Evolutionary conservation across 257 asterid genomes (phyloP), one percentile per base, ranked within the genome.

Genomic region (Solanum appendiculatum): DNA sequence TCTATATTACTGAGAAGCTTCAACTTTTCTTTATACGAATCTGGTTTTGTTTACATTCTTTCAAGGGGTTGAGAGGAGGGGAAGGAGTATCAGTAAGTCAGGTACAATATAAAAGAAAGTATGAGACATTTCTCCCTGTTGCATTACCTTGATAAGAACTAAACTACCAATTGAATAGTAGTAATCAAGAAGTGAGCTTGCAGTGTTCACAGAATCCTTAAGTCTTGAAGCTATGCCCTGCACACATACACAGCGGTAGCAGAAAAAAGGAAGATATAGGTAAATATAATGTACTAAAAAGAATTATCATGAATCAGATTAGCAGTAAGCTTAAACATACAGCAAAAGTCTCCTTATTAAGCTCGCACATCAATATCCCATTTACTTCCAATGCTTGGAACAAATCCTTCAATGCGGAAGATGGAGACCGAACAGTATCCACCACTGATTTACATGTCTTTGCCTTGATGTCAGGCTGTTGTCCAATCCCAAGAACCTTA

Each of bases 401-500:
- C 85, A 93, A 64, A 88, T 94, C 96, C 93, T 97, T 92, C 72
- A 87, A 83, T 21, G 92, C 88, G 42, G 95, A 92, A 86, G 96
- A 88, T 56, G 96, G 51, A 40, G 97, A 93, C 90, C 56, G 20
- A 16, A 95, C 88, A 83, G 93, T 88, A 81, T 91, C 93, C 88
- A 69, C 93, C 85, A 95, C 98, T 82, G 93, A 92, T 51, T 90
- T 89, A 89, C 99, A 95, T 39, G 92, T 88, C 29, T 97, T 92
- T 66, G 87, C 87, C 90, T 85, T 92, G 82, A 91, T 86, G 68
- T 91, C 94, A 42, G 91, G 83, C 88, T 88, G 91, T 88, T 93
- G 87, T 51, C 92, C 97, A 91, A 94, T 91, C 85, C 97, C 97
- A 89, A 97, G 95, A 92, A 95, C 94, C 92, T 93, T 93, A 82